Base-by-base conservation (phyloP, 495 filamentous ascomycete genomes). In the Recurvomyces mirabilis region DNA sequence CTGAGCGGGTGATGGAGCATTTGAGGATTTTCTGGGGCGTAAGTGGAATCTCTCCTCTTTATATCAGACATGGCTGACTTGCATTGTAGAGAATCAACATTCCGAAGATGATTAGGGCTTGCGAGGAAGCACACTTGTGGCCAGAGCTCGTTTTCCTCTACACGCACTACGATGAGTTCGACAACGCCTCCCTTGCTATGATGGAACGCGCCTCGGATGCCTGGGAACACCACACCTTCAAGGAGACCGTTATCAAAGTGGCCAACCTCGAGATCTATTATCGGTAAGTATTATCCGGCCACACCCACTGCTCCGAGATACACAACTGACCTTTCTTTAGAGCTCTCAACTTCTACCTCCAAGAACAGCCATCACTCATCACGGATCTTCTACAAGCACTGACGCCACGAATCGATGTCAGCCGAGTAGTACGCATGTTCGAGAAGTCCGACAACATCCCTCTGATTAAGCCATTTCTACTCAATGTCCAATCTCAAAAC, bases 181-280 rank as follows among this genome's bases (percentile, higher is more conserved):
- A 99, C 67, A 99, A 99, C 60, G 91, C 93, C 20, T 91, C 91
- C 18, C 74, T 99, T 44, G 87, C 93, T 25, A 95, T 99, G 75
- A 99, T 99, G 87, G 93, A 99, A 73, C 86, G 91, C 54, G 84
- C 93, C 26, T 81, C 93, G 40, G 89, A 96, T 66, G 84, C 93
- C 2, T 99, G 93, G 93, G 93, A 99, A 65, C 93, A 99, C 68
- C 91, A 96, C 65, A 93, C 89, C 22, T 96, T 99, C 80, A 96
- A 96, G 76, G 93, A 96, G 63, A 95, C 94, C 49, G 73, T 94
- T 45, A 79, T 94, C 68, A 96, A 96, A 76, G 89, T 94, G 49
- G 86, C 91, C 55, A 99, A 99, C 67, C 64, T 96, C 58, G 93
- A 99, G 65, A 96, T 99, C 61, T 96, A 94, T 68, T 99, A 99